Evolutionary conservation across 202 grass and related monocot genomes (phyloP).

Genomic region (Zizania palustris): DNA sequence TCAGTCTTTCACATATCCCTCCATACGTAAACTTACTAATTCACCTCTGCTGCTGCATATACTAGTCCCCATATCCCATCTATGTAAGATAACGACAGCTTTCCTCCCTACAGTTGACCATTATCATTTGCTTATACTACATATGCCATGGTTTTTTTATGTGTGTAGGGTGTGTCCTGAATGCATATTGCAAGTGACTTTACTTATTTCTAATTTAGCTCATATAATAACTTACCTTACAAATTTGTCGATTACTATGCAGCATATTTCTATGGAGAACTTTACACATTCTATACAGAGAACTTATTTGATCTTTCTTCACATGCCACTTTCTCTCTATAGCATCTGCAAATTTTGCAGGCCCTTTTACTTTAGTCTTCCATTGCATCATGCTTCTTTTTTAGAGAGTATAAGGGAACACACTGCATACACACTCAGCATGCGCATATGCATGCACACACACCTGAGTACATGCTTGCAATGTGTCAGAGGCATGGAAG

Average conservation of each 20-base stretch:
- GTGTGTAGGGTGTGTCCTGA: neutral
- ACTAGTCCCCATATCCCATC: conserved; percentile 29
- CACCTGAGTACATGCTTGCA: neutral
- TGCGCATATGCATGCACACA: no score
- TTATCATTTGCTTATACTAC: conserved; percentile 20
- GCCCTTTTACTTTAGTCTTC: neutral
- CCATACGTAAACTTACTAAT: conserved; percentile 38
- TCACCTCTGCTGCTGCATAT: conserved; percentile 42
- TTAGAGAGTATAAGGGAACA: neutral
- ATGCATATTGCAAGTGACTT: neutral
- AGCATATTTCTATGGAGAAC: neutral
- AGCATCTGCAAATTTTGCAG: neutral
- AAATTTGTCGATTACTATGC: neutral
- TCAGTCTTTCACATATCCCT: conserved; percentile 42
- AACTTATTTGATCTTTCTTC: neutral
- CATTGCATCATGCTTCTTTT: neutral
- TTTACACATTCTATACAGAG: neutral
- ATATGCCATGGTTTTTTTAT: conserved; percentile 26
- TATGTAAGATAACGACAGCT: conserved; percentile 45
- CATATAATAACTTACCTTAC: conserved; percentile 22
- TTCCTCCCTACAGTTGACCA: conserved; percentile 24
- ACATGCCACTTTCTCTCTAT: conserved; percentile 13
- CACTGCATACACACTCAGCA: neutral
- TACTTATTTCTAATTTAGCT: conserved; percentile 2
- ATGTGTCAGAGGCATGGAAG: neutral